Conservation (phyloP, 2,329 filamentous ascomycete species). For the Emergomyces pasteurianus region DNA sequence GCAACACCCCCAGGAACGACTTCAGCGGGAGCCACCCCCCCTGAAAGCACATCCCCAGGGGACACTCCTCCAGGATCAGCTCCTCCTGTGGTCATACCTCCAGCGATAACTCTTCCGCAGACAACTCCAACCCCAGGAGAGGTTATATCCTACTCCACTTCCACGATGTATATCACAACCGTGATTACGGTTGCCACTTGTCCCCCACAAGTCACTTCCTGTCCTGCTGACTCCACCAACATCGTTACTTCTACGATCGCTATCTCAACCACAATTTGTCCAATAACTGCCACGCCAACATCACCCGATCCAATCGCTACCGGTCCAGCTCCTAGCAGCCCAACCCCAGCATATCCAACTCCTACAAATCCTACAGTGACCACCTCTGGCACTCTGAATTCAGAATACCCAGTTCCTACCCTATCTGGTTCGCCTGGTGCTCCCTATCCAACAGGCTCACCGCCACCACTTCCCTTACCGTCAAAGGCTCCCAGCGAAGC, state of each 20-base stretch:
- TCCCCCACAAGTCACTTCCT: conserved; percentile 33
- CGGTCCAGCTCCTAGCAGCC: background rate
- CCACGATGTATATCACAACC: conserved; percentile 27
- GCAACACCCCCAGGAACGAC: conserved; percentile 8
- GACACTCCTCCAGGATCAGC: background rate
- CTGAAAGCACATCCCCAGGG: background rate
- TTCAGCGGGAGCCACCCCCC: background rate
- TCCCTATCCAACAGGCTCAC: conserved; percentile 19
- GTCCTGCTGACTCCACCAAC: conserved; percentile 39
- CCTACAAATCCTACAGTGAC: conserved; percentile 12
- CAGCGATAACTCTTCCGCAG: background rate
- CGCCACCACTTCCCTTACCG: conserved; percentile 10
- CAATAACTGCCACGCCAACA: conserved; percentile 20
- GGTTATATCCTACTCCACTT: conserved; percentile 19
- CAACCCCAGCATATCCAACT: background rate
- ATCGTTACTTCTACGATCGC: conserved; percentile 45
- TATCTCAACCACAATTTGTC: conserved; percentile 50
- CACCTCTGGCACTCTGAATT: conserved; percentile 18
- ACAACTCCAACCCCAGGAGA: conserved; percentile 31
- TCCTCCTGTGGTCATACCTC: conserved; percentile 8
- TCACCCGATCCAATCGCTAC: background rate
- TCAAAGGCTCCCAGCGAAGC: conserved; percentile 8
- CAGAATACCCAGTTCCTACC: conserved; percentile 3
- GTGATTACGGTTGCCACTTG: conserved; percentile 30
- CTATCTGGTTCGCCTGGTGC: conserved; percentile 13